Percentiles rank a stretch among this genome's conserved stretches.
Conservation (phyloP, 2,329 filamentous ascomycete genomes). For the Didymella glomerata region DNA sequence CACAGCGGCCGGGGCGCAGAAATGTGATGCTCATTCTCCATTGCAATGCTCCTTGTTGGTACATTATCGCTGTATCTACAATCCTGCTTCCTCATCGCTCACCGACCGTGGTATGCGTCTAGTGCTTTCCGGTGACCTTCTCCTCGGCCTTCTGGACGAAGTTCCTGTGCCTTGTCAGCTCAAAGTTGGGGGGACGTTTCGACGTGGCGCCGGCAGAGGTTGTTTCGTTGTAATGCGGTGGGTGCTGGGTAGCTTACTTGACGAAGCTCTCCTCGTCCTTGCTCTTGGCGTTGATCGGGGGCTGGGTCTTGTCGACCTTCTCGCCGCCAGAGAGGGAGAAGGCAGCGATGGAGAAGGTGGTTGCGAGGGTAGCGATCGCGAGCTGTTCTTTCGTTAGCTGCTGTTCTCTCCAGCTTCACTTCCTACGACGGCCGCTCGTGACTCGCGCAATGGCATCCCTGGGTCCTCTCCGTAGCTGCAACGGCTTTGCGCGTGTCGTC, state of each 20-base stretch:
- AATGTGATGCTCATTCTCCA: constrained; percentile 6
- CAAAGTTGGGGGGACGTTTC: no score
- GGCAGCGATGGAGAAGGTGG: constrained; percentile 47
- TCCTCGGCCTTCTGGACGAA: constrained; percentile 52
- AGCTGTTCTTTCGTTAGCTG: constrained; percentile 56
- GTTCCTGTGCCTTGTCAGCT: constrained; percentile 35
- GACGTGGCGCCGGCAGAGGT: constrained; percentile 11
- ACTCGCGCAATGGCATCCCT: constrained; percentile 1
- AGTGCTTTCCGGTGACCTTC: constrained; percentile 35
- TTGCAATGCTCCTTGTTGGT: constrained; percentile 36
- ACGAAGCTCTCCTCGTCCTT: constrained; percentile 75
- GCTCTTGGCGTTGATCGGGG: constrained; percentile 70
- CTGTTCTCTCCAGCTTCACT: background rate
- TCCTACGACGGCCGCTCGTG: background rate
- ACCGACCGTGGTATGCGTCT: constrained; percentile 20
- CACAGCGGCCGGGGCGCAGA: no score
- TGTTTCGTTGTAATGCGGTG: background rate
- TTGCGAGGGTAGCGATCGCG: constrained; percentile 62
- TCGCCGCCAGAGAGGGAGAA: constrained; percentile 53
- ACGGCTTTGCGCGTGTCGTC: background rate
- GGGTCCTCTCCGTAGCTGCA: background rate
- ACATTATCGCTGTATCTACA: constrained; percentile 47
- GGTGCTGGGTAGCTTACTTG: constrained; percentile 60
- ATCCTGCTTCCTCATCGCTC: constrained; percentile 29
- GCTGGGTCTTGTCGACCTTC: constrained; percentile 52